These are phyloP conservation scores for Phytophthora palmivora DNA, from an alignment of 352 stramenopile genomes.

Conservation along the genomic window DNA sequence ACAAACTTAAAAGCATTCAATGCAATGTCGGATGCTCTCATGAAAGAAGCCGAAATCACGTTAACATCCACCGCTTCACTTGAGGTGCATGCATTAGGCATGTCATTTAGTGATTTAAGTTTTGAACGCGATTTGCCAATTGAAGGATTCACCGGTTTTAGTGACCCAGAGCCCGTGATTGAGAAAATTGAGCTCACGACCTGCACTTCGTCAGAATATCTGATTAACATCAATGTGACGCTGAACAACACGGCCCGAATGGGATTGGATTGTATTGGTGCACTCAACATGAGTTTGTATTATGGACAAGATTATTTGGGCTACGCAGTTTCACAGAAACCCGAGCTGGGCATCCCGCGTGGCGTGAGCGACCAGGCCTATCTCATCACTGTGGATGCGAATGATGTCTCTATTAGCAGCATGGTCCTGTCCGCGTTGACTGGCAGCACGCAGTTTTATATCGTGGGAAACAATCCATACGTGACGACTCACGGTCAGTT, in stretches of 20 bases:
- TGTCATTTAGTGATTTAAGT: conserved; percentile 52
- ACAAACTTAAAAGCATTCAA: conserved; percentile 52
- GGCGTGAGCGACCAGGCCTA: conserved; percentile 54
- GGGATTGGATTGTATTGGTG: conserved; percentile 59
- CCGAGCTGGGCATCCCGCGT: conserved; percentile 55
- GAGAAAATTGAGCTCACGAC: conserved; percentile 58
- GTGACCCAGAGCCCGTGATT: conserved; percentile 46
- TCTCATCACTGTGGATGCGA: conserved; percentile 48
- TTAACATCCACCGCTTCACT: conserved; percentile 45
- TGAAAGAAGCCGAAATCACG: conserved; percentile 48
- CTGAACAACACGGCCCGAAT: conserved; percentile 57
- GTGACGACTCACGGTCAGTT: conserved; percentile 45
- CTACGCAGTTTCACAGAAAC: conserved; percentile 55
- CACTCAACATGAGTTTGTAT: conserved; percentile 77
- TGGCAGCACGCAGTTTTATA: conserved; percentile 54
- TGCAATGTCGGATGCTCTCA: conserved; percentile 42
- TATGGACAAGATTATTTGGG: conserved; percentile 65
- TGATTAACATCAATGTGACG: conserved; percentile 62
- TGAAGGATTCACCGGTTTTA: conserved; percentile 59
- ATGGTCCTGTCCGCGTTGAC: conserved; percentile 49
- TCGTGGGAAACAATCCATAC: conserved; percentile 56
- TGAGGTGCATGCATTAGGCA: conserved; percentile 45
- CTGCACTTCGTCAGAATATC: conserved; percentile 39
- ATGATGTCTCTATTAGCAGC: conserved; percentile 33
- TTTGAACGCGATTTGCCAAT: conserved; percentile 59